Conservation (phyloP, 169 alveolate species). For the Babesia caballi region DNA sequence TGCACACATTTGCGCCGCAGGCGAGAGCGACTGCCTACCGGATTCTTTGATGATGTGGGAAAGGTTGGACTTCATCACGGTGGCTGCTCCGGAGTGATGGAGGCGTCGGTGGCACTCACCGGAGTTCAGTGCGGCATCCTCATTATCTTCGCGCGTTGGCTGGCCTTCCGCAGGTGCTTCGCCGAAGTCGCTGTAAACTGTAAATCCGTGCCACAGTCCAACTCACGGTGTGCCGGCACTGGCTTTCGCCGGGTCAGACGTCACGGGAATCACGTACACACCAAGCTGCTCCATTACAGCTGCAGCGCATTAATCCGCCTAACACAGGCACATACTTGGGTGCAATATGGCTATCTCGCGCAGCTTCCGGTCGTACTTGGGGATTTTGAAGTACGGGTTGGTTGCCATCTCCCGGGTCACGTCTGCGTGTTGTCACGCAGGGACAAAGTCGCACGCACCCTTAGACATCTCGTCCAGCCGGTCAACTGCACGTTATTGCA, state of each 20-base stretch:
- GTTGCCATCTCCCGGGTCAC: conserved; percentile 24
- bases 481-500: conserved; percentile 20
- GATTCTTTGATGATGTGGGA: conserved; percentile 39
- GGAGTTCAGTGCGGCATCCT: neutral
- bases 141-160: neutral
- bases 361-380: conserved; percentile 50
- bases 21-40: conserved; percentile 1
- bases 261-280: conserved; percentile 59
- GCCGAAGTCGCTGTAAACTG: neutral
- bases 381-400: conserved; percentile 60
- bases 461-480: conserved; percentile 52
- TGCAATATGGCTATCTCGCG: conserved; percentile 57
- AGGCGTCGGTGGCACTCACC: neutral
- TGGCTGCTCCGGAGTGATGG: neutral
- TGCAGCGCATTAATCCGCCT: neutral
- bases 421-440: conserved; percentile 9
- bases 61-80: conserved; percentile 13
- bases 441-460: conserved; percentile 5
- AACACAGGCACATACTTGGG: conserved; percentile 10
- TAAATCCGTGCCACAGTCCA: too few relatives aligned
- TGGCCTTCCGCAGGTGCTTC: neutral
- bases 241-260: neutral
- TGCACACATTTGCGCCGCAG: neutral
- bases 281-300: conserved; percentile 61
- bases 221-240: neutral